These are phyloP conservation scores for Apiospora saccharicola DNA, from an alignment of 2,329 filamentous ascomycete species.

Conservation along the genomic window DNA sequence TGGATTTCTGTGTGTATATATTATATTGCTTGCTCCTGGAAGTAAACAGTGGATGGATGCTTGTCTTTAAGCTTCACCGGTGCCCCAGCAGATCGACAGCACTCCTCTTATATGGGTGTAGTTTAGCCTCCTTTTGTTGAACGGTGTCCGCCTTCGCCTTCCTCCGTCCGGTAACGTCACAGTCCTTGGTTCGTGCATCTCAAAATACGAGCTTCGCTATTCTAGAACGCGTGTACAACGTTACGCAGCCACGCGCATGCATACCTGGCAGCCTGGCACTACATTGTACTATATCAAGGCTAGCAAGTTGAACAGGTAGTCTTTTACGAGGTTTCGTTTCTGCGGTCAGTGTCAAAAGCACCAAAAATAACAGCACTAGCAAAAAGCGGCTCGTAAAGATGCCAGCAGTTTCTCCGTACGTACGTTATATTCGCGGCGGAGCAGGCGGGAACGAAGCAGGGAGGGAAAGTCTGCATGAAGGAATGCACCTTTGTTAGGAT, in stretches of 20 bases:
- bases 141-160: conserved; percentile 3
- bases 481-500: neutral
- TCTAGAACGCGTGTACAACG: conserved; percentile 20
- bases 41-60: neutral
- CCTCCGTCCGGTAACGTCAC: conserved; percentile 1
- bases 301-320: neutral
- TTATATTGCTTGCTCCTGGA: neutral
- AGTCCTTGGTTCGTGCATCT: conserved; percentile 6
- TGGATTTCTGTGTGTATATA: neutral
- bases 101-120: conserved; percentile 11
- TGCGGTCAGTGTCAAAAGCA: neutral
- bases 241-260: conserved; percentile 6
- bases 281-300: neutral
- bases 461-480: neutral
- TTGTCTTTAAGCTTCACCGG: neutral
- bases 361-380: conserved; percentile 9
- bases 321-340: conserved; percentile 2
- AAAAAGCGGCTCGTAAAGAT: neutral
- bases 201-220: neutral
- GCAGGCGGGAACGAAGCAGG: neutral
- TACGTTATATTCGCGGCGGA: neutral
- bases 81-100: conserved; percentile 18
- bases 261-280: neutral
- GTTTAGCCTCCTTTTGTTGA: neutral
- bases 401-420: neutral